phyloP scores from a whole-genome alignment of 768 basidiomycete species.

The Boletus bicolor region DNA sequence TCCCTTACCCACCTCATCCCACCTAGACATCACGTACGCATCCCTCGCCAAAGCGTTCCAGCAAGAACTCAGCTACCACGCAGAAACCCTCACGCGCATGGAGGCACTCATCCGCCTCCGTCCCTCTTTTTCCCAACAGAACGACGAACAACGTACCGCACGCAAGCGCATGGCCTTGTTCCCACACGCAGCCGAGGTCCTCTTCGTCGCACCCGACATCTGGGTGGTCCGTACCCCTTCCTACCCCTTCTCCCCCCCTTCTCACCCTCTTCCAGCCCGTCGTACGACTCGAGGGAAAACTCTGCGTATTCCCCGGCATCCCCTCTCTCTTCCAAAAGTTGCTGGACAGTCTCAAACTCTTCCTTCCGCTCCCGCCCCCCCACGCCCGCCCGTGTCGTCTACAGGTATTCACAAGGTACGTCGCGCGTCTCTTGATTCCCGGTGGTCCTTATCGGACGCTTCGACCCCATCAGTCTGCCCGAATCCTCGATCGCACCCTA shows the following conservation, averaged over 20 bases:
- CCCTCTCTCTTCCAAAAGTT: constrained; percentile 82
- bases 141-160: constrained; percentile 70
- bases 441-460: neutral
- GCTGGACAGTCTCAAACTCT: constrained; percentile 67
- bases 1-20: neutral
- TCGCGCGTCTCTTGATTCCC: neutral
- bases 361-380: constrained; percentile 75
- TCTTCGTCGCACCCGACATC: constrained; percentile 75
- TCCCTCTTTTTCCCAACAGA: constrained; percentile 58
- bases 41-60: constrained; percentile 84
- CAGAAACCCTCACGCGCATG: constrained; percentile 78
- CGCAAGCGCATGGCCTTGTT: constrained; percentile 89
- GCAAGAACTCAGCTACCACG: constrained; percentile 65
- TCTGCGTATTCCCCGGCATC: constrained; percentile 92
- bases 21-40: constrained; percentile 80
- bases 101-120: constrained; percentile 53
- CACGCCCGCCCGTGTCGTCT: constrained; percentile 72
- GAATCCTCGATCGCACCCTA: constrained; percentile 90
- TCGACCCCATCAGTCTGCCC: constrained; percentile 41
- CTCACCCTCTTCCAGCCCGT: constrained; percentile 57
- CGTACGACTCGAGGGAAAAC: constrained; percentile 76
- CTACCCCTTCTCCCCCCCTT: neutral
- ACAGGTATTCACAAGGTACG: constrained; percentile 80
- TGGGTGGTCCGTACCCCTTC: constrained; percentile 67
- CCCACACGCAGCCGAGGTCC: constrained; percentile 70